Conservation (phyloP, 768 basidiomycete species). For the Mrakia blollopis region DNA sequence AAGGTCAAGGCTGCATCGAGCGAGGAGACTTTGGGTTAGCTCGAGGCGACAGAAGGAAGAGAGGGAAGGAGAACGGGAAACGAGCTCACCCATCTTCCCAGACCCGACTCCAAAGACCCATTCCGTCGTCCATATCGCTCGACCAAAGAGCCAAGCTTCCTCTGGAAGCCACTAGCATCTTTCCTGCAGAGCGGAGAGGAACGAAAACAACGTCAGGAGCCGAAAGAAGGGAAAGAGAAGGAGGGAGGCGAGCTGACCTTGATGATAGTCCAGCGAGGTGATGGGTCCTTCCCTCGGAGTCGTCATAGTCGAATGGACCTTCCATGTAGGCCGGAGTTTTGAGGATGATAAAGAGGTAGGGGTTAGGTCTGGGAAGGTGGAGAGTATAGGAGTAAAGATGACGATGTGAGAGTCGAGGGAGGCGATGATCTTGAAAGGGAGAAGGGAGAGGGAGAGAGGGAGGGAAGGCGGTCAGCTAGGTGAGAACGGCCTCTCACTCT, state of each 20-base stretch:
- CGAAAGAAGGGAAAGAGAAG: constrained; percentile 65
- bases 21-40: not conserved
- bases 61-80: not conserved
- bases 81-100: constrained; percentile 31
- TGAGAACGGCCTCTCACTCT: not conserved
- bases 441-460: not conserved
- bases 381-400: not conserved
- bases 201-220: constrained; percentile 66
- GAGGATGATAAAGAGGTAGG: not conserved
- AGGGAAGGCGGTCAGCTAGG: not conserved
- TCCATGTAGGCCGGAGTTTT: constrained; percentile 49
- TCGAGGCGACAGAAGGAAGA: not conserved
- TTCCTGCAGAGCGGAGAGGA: constrained; percentile 50
- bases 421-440: constrained; percentile 10
- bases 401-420: constrained; percentile 19
- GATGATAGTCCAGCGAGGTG: constrained; percentile 65
- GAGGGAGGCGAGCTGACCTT: constrained; percentile 53
- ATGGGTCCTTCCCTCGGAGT: constrained; percentile 54
- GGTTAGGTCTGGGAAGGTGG: not conserved
- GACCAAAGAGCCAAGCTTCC: constrained; percentile 29
- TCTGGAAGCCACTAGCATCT: constrained; percentile 21
- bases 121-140: constrained; percentile 23
- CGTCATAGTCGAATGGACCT: constrained; percentile 73
- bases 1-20: not conserved
- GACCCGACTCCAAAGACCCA: constrained; percentile 27